phyloP scores from a whole-genome alignment of 2,329 filamentous ascomycete species.

The Coniella vitis region DNA sequence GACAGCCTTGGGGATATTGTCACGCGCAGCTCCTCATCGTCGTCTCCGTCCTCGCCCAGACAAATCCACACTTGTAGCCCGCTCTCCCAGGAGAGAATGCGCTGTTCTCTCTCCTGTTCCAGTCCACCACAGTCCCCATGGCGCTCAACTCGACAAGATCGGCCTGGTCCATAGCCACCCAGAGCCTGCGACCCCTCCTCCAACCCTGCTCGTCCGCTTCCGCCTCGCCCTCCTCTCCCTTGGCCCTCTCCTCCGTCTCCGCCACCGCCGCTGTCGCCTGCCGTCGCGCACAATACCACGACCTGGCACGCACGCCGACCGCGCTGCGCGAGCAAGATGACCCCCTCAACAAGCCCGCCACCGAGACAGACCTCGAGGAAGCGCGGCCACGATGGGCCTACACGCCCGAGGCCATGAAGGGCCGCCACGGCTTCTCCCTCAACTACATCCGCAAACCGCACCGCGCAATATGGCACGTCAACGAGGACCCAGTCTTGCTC shows the following conservation, averaged over 20 bases:
- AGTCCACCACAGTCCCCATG: conserved; percentile 20
- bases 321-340: conserved; percentile 12
- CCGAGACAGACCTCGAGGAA: conserved; percentile 12
- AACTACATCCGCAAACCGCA: conserved; percentile 48
- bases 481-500: conserved; percentile 65
- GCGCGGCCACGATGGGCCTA: conserved; percentile 58
- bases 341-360: conserved; percentile 13
- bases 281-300: conserved; percentile 1
- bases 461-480: conserved; percentile 58
- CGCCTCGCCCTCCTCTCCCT: too few species aligned
- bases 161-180: conserved; percentile 26
- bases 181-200: conserved; percentile 24
- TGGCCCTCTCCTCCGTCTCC: too few species aligned
- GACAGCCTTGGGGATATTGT: background rate
- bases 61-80: too few species aligned
- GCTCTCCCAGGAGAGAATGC: conserved; percentile 9
- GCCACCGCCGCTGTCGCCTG: background rate
- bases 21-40: background rate
- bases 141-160: conserved; percentile 29
- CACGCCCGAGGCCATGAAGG: conserved; percentile 64
- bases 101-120: conserved; percentile 4
- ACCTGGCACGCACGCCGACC: conserved; percentile 9
- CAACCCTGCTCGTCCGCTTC: too few species aligned
- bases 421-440: conserved; percentile 50
- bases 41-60: background rate